A percentile compares a stretch with the other conserved stretches of the same genome.
Conservation (phyloP, 1,284 basidiomycete species). For the Austropuccinia psidii region DNA sequence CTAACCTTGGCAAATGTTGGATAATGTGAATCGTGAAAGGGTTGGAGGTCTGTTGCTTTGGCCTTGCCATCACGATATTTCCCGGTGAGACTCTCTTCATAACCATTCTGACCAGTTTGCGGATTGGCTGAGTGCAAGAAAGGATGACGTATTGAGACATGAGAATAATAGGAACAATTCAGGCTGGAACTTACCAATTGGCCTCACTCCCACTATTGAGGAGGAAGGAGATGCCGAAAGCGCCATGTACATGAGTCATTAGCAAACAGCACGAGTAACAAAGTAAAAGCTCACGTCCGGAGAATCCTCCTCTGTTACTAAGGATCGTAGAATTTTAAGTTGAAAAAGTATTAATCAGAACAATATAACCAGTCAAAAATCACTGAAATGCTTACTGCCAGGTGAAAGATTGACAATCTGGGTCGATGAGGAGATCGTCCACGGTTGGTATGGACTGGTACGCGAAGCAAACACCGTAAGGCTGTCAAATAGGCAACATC, state of each 20-base stretch:
- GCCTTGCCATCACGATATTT: neutral
- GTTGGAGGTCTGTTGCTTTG: neutral
- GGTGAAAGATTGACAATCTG: neutral
- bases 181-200: too few species aligned
- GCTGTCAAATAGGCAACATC: neutral
- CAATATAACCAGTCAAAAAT: too few species aligned
- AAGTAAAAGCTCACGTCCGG: neutral
- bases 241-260: too few species aligned
- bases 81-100: neutral
- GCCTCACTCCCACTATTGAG: too few species aligned
- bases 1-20: neutral
- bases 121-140: neutral
- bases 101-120: slow-evolving; percentile 4
- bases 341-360: too few species aligned
- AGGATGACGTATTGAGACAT: too few species aligned
- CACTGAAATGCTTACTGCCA: slow-evolving; percentile 11
- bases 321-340: too few species aligned
- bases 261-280: too few species aligned
- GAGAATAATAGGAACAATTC: too few species aligned
- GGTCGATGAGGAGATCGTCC: neutral
- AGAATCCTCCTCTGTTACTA: neutral
- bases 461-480: neutral
- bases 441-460: neutral
- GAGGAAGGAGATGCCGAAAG: too few species aligned
- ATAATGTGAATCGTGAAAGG: neutral